Percentiles rank a stretch among this genome's conserved stretches.
phyloP scores from a whole-genome alignment of 2,329 filamentous ascomycete genomes.

The Ascochyta rabiei region DNA sequence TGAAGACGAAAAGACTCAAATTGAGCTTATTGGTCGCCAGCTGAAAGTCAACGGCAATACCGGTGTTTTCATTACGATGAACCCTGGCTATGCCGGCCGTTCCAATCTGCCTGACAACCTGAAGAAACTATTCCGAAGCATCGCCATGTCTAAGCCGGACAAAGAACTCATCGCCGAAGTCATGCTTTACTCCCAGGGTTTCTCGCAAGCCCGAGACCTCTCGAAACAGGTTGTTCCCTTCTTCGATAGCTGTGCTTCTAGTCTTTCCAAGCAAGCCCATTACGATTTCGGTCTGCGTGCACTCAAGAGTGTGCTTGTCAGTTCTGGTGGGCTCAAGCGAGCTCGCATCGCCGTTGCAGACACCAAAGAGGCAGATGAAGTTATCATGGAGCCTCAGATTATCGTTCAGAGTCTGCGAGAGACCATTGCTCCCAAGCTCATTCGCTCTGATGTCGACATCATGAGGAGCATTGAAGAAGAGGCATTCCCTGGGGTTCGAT shows the following conservation, averaged over 20 bases:
- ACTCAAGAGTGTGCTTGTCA: slow-evolving; percentile 96
- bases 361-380: slow-evolving; percentile 67
- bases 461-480: slow-evolving; percentile 83
- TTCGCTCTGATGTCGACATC: slow-evolving; percentile 86
- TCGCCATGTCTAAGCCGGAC: slow-evolving; percentile 99
- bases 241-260: slow-evolving; percentile 85
- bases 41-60: slow-evolving; percentile 90
- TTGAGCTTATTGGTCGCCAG: slow-evolving; percentile 91
- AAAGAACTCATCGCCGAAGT: slow-evolving; percentile 99
- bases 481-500: slow-evolving; percentile 91
- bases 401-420: slow-evolving; percentile 98
- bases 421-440: slow-evolving; percentile 96
- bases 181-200: slow-evolving; percentile 99
- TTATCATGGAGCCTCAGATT: slow-evolving; percentile 90
- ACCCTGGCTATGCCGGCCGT: slow-evolving; percentile 96
- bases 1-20: slow-evolving; percentile 83
- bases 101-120: slow-evolving; percentile 98
- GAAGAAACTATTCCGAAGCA: slow-evolving; percentile 99
- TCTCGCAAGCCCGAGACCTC: slow-evolving; percentile 91
- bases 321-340: slow-evolving; percentile 94
- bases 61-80: slow-evolving; percentile 99
- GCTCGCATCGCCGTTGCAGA: slow-evolving; percentile 67
- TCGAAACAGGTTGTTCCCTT: slow-evolving; percentile 97
- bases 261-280: slow-evolving; percentile 93
- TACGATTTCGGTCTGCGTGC: slow-evolving; percentile 99